Conservation (phyloP, 257 asterid species). For the Solanum megistacrolobum region DNA sequence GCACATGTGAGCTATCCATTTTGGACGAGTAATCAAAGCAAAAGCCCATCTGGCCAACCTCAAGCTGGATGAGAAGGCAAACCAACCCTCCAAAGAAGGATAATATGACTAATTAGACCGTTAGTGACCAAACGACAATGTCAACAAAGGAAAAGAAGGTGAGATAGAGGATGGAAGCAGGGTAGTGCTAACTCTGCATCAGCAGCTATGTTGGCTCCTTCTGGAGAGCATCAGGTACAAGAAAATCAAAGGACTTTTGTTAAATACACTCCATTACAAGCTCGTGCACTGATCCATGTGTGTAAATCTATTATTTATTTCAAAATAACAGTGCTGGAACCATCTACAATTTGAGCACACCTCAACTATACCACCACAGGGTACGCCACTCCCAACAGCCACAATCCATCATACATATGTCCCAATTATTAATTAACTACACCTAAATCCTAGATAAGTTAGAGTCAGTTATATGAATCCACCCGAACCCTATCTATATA, state of each 20-base stretch:
- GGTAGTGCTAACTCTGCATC: neutral
- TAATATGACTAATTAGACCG: neutral
- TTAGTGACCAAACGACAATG: neutral
- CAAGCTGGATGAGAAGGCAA: neutral
- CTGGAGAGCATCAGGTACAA: neutral
- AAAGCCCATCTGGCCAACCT: neutral
- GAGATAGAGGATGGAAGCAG: neutral
- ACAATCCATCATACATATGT: neutral
- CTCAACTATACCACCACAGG: neutral
- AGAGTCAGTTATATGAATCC: neutral
- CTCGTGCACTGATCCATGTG: neutral
- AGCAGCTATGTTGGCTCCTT: neutral
- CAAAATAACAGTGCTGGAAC: neutral
- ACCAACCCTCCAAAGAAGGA: neutral
- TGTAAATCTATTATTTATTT: neutral
- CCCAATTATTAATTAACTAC: neutral
- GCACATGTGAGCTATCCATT: neutral
- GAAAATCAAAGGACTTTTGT: neutral
- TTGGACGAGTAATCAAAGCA: neutral
- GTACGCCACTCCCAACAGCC: neutral
- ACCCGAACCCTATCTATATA: neutral
- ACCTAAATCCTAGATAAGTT: neutral
- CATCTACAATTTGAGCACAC: neutral
- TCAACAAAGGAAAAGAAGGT: neutral
- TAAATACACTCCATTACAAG: neutral